Evolutionary conservation across 257 asterid genomes (phyloP).

Genomic region (Lantana camara): DNA sequence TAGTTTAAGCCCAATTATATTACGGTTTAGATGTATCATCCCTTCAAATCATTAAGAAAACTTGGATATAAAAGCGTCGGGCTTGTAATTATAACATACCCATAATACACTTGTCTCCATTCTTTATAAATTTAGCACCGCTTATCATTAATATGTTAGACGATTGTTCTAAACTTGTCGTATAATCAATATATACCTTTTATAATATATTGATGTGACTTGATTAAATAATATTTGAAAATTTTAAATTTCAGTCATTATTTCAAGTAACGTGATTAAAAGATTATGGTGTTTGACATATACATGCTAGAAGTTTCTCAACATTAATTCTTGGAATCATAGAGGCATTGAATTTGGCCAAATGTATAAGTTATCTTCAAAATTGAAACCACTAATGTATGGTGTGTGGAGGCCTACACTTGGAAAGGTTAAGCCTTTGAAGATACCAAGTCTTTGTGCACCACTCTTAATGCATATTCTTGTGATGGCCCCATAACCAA

Average conservation of each 20-base stretch:
- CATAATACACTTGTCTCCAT: neutral
- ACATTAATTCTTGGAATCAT: neutral
- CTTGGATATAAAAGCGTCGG: neutral
- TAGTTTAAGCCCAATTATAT: too few relatives aligned
- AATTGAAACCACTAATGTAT: too few relatives aligned
- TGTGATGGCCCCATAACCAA: constrained; percentile 4
- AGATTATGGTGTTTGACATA: too few relatives aligned
- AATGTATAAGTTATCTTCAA: too few relatives aligned
- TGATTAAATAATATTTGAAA: too few relatives aligned
- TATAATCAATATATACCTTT: too few relatives aligned
- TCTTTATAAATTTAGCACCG: too few relatives aligned
- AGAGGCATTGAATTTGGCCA: neutral
- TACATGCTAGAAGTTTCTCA: neutral
- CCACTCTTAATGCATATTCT: constrained; percentile 27
- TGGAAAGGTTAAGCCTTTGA: constrained; percentile 7
- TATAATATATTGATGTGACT: too few relatives aligned
- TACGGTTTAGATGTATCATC: neutral
- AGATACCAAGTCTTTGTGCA: constrained; percentile 20
- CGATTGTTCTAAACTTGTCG: too few relatives aligned
- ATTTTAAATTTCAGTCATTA: too few relatives aligned
- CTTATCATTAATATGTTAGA: too few relatives aligned
- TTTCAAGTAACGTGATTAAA: too few relatives aligned
- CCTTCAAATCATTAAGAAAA: neutral
- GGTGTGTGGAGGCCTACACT: neutral
- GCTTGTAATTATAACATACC: neutral